Evolutionary conservation across 768 basidiomycete species (phyloP).

Genomic region (Leccinum variicolor): DNA sequence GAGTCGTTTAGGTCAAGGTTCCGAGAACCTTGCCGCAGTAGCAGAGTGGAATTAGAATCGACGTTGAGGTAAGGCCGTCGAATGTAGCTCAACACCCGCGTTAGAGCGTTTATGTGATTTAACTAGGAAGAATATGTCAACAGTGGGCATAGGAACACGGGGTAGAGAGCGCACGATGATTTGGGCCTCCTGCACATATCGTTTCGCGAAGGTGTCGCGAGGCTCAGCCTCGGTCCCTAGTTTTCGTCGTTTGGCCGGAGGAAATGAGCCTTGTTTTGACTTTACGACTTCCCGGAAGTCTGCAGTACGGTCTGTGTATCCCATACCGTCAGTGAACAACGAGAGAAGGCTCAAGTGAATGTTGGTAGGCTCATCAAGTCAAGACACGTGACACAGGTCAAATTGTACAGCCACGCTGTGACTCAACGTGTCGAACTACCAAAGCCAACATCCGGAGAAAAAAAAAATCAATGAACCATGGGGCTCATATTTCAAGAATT

Average conservation of each 20-base stretch:
- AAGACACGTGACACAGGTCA: constrained; percentile 21
- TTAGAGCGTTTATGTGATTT: constrained; percentile 67
- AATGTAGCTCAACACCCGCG: constrained; percentile 69
- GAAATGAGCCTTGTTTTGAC: constrained; percentile 40
- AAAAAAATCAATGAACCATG: not conserved
- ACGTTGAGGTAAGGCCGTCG: constrained; percentile 87
- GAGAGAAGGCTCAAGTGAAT: not conserved
- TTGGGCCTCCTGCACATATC: constrained; percentile 75
- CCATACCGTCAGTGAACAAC: constrained; percentile 39
- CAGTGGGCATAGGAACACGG: not conserved
- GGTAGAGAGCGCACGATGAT: constrained; percentile 46
- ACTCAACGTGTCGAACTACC: not conserved
- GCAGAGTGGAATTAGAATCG: constrained; percentile 53
- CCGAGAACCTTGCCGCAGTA: constrained; percentile 47
- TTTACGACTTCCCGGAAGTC: constrained; percentile 55
- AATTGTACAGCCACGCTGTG: not conserved
- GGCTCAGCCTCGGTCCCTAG: constrained; percentile 34
- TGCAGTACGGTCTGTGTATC: constrained; percentile 54
- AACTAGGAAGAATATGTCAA: constrained; percentile 42
- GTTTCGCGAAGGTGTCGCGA: constrained; percentile 51
- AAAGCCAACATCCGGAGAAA: not conserved
- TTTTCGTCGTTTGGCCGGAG: constrained; percentile 54
- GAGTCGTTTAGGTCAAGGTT: constrained; percentile 54
- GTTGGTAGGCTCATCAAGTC: not conserved
- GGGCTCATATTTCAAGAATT: not conserved